These are phyloP conservation scores for Haematococcus lacustris DNA, from an alignment of 139 green algal genomes.

Conservation along the genomic window DNA sequence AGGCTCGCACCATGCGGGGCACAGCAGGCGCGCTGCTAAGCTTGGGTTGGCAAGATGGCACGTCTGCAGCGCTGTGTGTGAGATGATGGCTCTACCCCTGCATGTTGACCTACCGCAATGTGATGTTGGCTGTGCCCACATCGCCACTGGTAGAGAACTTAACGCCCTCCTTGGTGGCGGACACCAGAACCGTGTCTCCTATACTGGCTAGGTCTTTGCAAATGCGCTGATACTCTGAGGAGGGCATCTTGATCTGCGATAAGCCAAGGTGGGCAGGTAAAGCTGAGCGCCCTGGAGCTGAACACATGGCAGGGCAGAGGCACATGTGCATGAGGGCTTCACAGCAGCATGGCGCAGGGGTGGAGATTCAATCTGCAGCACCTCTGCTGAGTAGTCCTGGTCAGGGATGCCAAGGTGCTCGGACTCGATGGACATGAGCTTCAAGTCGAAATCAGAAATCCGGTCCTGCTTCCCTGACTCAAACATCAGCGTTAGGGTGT, in stretches of 20 bases:
- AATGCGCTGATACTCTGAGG: constrained; percentile 90
- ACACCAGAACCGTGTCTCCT: constrained; percentile 75
- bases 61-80: too few species aligned
- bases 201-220: constrained; percentile 63
- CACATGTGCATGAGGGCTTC: too few species aligned
- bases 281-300: too few species aligned
- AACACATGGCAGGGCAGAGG: too few species aligned
- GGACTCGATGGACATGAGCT: constrained; percentile 98
- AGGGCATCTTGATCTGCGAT: constrained; percentile 53
- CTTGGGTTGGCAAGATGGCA: too few species aligned
- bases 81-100: too few species aligned
- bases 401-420: constrained; percentile 98
- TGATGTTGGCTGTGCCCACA: constrained; percentile 94
- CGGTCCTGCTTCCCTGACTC: constrained; percentile 44
- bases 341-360: too few species aligned
- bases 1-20: too few species aligned
- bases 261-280: too few species aligned
- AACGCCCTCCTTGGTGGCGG: constrained; percentile 95
- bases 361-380: too few species aligned
- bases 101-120: too few species aligned
- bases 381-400: constrained; percentile 80
- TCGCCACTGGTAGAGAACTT: constrained; percentile 93
- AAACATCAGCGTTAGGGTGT: constrained; percentile 96
- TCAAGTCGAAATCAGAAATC: constrained; percentile 90
- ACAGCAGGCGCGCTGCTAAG: too few species aligned